Base-by-base conservation (phyloP, 2,329 filamentous ascomycete genomes). In the Colletotrichum scovillei region DNA sequence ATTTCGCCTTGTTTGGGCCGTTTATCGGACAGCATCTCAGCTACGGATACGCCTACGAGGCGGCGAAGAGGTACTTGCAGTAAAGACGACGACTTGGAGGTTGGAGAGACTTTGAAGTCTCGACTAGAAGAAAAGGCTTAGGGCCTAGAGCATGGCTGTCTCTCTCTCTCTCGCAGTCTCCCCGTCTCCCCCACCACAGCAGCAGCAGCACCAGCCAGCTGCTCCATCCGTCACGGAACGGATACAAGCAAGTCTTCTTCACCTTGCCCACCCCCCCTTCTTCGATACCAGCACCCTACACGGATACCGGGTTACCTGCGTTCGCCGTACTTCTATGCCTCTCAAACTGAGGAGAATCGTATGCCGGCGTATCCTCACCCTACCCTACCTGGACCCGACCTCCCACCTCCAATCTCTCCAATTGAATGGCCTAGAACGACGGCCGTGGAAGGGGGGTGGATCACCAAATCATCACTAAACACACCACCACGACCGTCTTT, bases 1-100 rank as follows among this genome's bases (percentile, higher is more conserved):
- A 98, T 84, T 98, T 98, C 79, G 94, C 42, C 42, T 46, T 46
- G 42, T 46, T 46, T 46, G 42, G 19, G 16, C 42, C 42, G 42
- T 46, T 46, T n/a, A 46, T 46, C 42, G 42, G 19, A 46, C 42
- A 46, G 16, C 19, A 42, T 19, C 38, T 42, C 32, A 16, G 35
- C 35, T 14, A 38, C 35, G 35, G 14, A 32, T 12, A 32, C 32
- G 35, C 14, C 35, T 42, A 16, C 35, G 35, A 46, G 16, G 16
- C 16, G 19, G 42, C 42, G 16, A 46, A 46, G 42, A 46, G 42
- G 42, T n/a, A 46, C 42, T 46, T 46, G 8, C 42, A 7, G 42
- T n/a, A n/a, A 46, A 16, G 35, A 42, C 35, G 35, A 42, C 12
- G 2, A 4, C 5, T 46, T 46, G 42, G 42, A 46, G 42, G 16